phyloP scores from a whole-genome alignment of 2,329 filamentous ascomycete species.

The Colletotrichum trifolii region DNA sequence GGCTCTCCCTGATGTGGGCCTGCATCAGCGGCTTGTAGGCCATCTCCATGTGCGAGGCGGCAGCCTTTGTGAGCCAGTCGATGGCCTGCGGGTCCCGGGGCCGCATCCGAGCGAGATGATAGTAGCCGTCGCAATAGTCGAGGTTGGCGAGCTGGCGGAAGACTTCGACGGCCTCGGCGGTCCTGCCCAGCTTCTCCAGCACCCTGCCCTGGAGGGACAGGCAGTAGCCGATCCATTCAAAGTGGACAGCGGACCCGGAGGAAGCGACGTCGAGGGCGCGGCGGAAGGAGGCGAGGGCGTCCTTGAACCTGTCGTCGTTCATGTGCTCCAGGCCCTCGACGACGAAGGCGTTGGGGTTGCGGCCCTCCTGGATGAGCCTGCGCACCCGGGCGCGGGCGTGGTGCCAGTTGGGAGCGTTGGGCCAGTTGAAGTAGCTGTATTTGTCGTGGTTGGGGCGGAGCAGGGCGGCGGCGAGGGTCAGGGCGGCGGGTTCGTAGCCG shows the following conservation, averaged over 20 bases:
- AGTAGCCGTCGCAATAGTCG: not conserved
- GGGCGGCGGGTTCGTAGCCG: conserved; percentile 45
- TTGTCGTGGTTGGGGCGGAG: not conserved
- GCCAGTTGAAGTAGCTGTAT: conserved; percentile 38
- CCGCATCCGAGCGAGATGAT: not conserved
- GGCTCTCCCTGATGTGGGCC: conserved; percentile 11
- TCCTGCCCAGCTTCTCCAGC: not conserved
- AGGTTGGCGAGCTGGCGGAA: not conserved
- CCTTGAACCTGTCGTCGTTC: not conserved
- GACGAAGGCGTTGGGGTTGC: conserved; percentile 50
- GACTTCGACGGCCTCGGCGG: not conserved
- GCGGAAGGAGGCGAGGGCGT: conserved; percentile 15
- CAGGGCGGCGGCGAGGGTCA: conserved; percentile 34
- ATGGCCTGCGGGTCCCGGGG: not conserved
- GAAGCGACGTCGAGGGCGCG: conserved; percentile 9
- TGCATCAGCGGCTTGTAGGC: conserved; percentile 13
- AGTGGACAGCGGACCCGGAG: not conserved
- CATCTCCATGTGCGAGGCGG: not conserved
- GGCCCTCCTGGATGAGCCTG: conserved; percentile 43
- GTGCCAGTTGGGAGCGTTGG: conserved; percentile 30
- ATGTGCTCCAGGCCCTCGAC: conserved; percentile 41
- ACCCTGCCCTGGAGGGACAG: not conserved
- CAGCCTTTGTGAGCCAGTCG: conserved; percentile 9
- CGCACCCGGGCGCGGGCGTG: conserved; percentile 44
- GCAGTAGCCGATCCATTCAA: conserved; percentile 33